phyloP scores from a whole-genome alignment of 2,329 filamentous ascomycete species.

The Aspergillus pseudoterreus region DNA sequence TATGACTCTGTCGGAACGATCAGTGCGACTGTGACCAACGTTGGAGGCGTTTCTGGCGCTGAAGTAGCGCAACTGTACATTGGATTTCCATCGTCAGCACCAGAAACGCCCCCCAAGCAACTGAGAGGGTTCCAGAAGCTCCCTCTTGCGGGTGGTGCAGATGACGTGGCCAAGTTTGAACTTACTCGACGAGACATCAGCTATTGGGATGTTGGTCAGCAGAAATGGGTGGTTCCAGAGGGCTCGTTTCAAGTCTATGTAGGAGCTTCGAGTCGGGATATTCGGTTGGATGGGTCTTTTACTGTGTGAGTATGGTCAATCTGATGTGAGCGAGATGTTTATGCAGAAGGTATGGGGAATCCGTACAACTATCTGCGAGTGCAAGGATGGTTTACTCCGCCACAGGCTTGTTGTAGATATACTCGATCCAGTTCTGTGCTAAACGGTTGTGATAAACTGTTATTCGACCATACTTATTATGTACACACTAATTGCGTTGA shows the following conservation, averaged over 20 bases:
- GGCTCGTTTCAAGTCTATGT: slow-evolving; percentile 22
- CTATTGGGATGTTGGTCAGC: slow-evolving; percentile 32
- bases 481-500: too few species aligned
- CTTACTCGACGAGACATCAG: slow-evolving; percentile 39
- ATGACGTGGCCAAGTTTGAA: slow-evolving; percentile 41
- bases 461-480: too few species aligned
- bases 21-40: slow-evolving; percentile 49
- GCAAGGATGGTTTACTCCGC: too few species aligned
- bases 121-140: slow-evolving; percentile 54
- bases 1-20: slow-evolving; percentile 52
- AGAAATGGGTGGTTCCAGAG: slow-evolving; percentile 31
- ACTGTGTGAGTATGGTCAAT: neutral
- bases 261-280: slow-evolving; percentile 23
- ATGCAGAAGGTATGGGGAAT: too few species aligned
- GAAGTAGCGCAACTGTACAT: slow-evolving; percentile 57
- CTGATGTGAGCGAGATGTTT: too few species aligned
- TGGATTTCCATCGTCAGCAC: slow-evolving; percentile 34
- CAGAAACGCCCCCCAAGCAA: slow-evolving; percentile 30
- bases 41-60: slow-evolving; percentile 45
- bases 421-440: too few species aligned
- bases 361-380: too few species aligned
- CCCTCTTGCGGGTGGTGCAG: slow-evolving; percentile 40
- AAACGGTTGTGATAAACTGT: too few species aligned
- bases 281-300: slow-evolving; percentile 16
- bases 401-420: too few species aligned